These are phyloP conservation scores for Saussurea involucrata DNA, from an alignment of 129 eudicot species.

Conservation along the genomic window DNA sequence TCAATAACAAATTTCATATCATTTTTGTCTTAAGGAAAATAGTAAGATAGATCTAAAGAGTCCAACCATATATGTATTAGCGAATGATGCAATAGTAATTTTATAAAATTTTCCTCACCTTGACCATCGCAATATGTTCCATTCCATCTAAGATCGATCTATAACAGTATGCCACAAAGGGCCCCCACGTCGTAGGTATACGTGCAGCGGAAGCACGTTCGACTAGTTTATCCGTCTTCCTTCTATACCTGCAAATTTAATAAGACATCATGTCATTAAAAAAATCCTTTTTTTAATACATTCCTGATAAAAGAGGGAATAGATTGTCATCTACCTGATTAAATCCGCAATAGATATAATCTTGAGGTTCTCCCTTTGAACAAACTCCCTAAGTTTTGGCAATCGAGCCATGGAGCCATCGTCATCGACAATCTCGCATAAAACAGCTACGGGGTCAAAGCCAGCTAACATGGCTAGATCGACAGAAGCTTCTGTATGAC, in stretches of 20 bases:
- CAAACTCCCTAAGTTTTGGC: constrained; percentile 63
- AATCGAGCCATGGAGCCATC: constrained; percentile 99
- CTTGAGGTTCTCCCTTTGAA: constrained; percentile 41
- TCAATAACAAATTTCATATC: no score
- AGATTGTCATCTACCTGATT: constrained; percentile 43
- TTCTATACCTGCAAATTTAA: constrained; percentile 69
- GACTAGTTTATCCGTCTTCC: constrained; percentile 78
- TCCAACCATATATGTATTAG: neutral
- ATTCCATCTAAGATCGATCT: constrained; percentile 82
- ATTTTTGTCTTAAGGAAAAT: no score
- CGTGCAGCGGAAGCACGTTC: constrained; percentile 89
- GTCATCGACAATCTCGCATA: constrained; percentile 95
- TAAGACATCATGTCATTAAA: neutral
- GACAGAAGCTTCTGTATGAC: constrained; percentile 96
- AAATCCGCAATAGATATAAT: constrained; percentile 68
- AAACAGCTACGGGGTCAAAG: constrained; percentile 73
- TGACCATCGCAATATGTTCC: constrained; percentile 97
- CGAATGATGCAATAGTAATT: neutral
- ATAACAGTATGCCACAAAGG: constrained; percentile 79
- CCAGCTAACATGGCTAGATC: constrained; percentile 86
- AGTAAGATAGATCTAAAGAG: no score
- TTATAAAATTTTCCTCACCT: constrained; percentile 47
- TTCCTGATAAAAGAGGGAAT: neutral
- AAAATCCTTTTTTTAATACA: constrained; percentile 7
- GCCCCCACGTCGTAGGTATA: constrained; percentile 95